Base-by-base conservation (phyloP, 352 stramenopile species). In the Globisporangium nagaii region DNA sequence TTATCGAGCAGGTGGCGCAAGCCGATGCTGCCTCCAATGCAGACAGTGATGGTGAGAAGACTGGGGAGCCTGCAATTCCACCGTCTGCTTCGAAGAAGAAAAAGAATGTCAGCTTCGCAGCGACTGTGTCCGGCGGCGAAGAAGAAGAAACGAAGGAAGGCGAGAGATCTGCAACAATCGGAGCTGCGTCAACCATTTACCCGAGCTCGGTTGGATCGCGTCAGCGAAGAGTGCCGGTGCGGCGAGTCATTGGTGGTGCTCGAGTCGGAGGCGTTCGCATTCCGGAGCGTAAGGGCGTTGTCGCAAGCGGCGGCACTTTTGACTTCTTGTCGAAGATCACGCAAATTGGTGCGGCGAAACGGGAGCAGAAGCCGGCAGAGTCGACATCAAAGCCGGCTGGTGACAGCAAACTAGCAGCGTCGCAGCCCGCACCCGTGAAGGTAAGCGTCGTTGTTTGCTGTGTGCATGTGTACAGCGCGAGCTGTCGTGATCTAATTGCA, bases 241-340 rank as follows among this genome's bases (percentile, higher is more conserved):
- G 65, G 39, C 63, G 65, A 39, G 58, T 78, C 28, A 51, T 74
- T 58, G 67, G 41, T 36, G 62, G 62, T 25, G 65, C 62, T 20
- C 31, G 53, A 48, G 57, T 64, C 46, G 53, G 35, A 19, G 32
- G 63, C 52, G 54, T 60, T 31, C 25, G 43, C 27, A 62, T 68
- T 28, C 54, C 75, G 11, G 71, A 81, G 48, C 69, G 69, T 35
- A 85, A 82, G 37, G 84, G 84, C 22, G 65, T 83, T 6, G 84
- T 94, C 22, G 84, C 81, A 11, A 86, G 74, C 51, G 84, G 84
- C 20, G 79, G 82, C 0, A 91, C 84, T 34, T 89, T 94, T 56
- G 84, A 94, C 52, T 94, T 94, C 27, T 51, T 94, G 51, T 85
- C 77, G n/a, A 94, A 90, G 64, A 90, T 94, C 31, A 75, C 61